Percentiles rank a stretch among this genome's conserved stretches.
These are phyloP conservation scores for Mycena vulgaris DNA, from an alignment of 768 basidiomycete species.

Conservation along the genomic window DNA sequence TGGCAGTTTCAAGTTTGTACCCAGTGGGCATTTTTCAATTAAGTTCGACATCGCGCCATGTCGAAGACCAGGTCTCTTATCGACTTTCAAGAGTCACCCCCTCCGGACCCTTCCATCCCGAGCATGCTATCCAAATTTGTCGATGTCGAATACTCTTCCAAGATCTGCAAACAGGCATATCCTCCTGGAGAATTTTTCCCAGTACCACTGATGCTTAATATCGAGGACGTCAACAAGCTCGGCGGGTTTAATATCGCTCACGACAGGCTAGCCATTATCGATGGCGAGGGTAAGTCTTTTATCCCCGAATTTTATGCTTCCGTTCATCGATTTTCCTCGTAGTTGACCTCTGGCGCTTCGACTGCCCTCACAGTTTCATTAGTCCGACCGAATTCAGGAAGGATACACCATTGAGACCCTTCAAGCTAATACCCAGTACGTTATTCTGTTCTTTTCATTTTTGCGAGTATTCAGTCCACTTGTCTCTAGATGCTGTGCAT, in stretches of 20 bases:
- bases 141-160: too few species aligned
- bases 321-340: conserved; percentile 10
- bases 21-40: too few species aligned
- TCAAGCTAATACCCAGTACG: conserved; percentile 27
- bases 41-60: too few species aligned
- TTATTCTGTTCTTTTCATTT: conserved; percentile 13
- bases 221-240: conserved; percentile 31
- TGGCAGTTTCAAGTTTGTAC: too few species aligned
- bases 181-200: conserved; percentile 27
- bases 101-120: too few species aligned
- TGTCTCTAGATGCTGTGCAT: conserved; percentile 26
- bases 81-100: too few species aligned
- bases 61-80: too few species aligned
- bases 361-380: too few species aligned
- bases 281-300: too few species aligned
- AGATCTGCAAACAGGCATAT: conserved; percentile 31
- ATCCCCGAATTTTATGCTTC: conserved; percentile 4
- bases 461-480: conserved; percentile 17
- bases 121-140: too few species aligned
- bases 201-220: conserved; percentile 22
- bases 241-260: too few species aligned
- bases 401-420: conserved; percentile 25
- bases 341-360: conserved; percentile 30
- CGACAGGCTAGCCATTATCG: too few species aligned
- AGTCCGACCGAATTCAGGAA: conserved; percentile 24